Evolutionary conservation across 768 basidiomycete genomes (phyloP).

Genomic region (Pleurotus cornucopiae): DNA sequence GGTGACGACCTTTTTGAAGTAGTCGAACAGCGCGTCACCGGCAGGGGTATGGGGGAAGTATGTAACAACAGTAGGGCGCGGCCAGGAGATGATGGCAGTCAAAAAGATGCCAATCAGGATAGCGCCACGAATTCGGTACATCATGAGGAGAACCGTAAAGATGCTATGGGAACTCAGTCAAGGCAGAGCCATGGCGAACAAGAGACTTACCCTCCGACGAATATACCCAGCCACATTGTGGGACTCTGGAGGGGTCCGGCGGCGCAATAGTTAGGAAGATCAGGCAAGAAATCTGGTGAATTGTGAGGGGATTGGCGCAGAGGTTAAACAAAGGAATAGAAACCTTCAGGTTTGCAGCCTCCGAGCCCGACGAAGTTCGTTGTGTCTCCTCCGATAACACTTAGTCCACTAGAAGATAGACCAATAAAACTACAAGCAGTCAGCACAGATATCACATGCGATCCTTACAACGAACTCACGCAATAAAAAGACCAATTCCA

Average conservation of each 20-base stretch:
- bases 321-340: background rate
- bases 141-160: constrained; percentile 73
- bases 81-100: constrained; percentile 86
- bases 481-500: constrained; percentile 86
- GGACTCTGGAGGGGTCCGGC: constrained; percentile 65
- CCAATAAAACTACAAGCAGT: constrained; percentile 59
- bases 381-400: constrained; percentile 71
- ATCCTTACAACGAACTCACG: constrained; percentile 37
- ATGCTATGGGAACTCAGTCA: constrained; percentile 36
- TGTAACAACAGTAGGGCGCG: constrained; percentile 75
- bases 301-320: background rate
- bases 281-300: constrained; percentile 35
- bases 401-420: constrained; percentile 62
- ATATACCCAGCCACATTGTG: constrained; percentile 86
- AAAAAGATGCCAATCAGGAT: constrained; percentile 82
- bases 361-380: constrained; percentile 71
- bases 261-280: constrained; percentile 58
- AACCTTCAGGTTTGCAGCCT: constrained; percentile 60
- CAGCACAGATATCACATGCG: too few species aligned
- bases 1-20: constrained; percentile 80
- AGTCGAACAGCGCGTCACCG: constrained; percentile 74
- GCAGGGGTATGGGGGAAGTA: constrained; percentile 69
- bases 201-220: constrained; percentile 65
- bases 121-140: constrained; percentile 81
- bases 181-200: background rate